A percentile compares a stretch with the other conserved stretches of the same genome.
phyloP scores from a whole-genome alignment of 2,329 filamentous ascomycete species.

The Colletotrichum cuscutae region DNA sequence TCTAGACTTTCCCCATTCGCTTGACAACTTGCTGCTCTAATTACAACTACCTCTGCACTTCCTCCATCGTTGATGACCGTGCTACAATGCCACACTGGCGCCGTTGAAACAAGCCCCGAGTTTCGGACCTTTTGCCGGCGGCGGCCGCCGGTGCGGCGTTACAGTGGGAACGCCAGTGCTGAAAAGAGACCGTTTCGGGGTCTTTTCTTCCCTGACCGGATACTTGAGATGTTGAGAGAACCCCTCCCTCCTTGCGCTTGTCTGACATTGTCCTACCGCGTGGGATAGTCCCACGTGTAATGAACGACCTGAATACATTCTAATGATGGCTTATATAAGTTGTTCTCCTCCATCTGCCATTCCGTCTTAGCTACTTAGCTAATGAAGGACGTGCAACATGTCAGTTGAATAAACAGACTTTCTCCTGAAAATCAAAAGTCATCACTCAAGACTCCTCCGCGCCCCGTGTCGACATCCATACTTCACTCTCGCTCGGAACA shows the following conservation, averaged over 20 bases:
- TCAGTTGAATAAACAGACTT: neutral
- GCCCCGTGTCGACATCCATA: slow-evolving; percentile 1
- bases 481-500: neutral
- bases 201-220: neutral
- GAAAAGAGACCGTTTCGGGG: neutral
- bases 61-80: neutral
- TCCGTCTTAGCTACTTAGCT: neutral
- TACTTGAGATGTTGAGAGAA: neutral
- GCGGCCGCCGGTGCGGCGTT: neutral
- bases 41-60: neutral
- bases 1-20: neutral
- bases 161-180: neutral
- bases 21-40: neutral
- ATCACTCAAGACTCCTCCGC: neutral
- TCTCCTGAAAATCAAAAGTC: neutral
- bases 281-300: neutral
- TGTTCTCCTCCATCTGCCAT: neutral
- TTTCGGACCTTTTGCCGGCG: slow-evolving; percentile 25
- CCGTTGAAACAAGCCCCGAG: slow-evolving; percentile 30
- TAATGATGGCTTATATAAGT: neutral
- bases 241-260: neutral
- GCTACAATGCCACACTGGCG: neutral
- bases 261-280: neutral
- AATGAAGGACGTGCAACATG: neutral
- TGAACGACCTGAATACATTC: too few relatives aligned